phyloP scores from a whole-genome alignment of 345 rosid species.

The Rubroshorea leprosula region DNA sequence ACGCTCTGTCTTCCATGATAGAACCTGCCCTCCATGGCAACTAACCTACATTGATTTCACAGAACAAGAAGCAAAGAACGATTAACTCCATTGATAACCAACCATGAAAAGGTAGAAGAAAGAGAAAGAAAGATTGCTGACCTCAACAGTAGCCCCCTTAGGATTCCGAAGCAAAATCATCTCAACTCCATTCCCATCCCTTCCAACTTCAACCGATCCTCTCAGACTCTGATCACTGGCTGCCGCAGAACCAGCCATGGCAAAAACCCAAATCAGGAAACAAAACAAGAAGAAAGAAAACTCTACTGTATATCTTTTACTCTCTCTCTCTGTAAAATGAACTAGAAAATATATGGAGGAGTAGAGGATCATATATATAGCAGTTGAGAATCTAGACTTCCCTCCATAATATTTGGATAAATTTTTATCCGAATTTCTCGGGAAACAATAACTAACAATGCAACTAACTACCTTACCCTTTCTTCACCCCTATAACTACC shows the following conservation, averaged over 20 bases:
- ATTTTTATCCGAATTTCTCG: constrained; percentile 28
- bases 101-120: background rate
- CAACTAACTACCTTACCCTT: constrained; percentile 32
- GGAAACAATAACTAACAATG: constrained; percentile 37
- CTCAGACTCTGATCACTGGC: constrained; percentile 38
- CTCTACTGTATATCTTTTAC: too few relatives aligned
- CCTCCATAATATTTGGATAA: constrained; percentile 18
- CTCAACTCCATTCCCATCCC: constrained; percentile 64
- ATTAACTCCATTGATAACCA: background rate
- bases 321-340: constrained; percentile 8
- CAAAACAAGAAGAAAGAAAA: constrained; percentile 2
- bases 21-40: constrained; percentile 89
- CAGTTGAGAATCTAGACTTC: constrained; percentile 33
- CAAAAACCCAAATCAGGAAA: constrained; percentile 8
- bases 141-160: constrained; percentile 74
- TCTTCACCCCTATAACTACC: constrained; percentile 34
- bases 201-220: constrained; percentile 46
- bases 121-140: constrained; percentile 20
- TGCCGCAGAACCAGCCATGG: constrained; percentile 48
- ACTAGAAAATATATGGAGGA: background rate
- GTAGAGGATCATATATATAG: background rate
- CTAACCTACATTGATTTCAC: too few relatives aligned
- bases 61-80: background rate
- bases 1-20: constrained; percentile 85
- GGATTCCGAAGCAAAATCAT: constrained; percentile 63